phyloP scores from a whole-genome alignment of 768 basidiomycete genomes.

The Pleurotus eryngii region DNA sequence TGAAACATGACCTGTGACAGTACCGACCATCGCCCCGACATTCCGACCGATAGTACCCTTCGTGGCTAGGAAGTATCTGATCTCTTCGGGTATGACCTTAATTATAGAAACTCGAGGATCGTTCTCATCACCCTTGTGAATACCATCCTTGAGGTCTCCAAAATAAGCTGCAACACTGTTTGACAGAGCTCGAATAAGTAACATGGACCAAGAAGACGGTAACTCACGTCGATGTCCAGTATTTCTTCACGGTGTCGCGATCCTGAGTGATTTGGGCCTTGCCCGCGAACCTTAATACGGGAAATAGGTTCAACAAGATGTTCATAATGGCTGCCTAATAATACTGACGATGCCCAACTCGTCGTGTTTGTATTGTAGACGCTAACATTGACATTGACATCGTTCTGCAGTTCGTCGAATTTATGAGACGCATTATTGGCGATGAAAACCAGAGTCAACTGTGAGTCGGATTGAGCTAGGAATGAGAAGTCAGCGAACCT shows the following conservation, averaged over 20 bases:
- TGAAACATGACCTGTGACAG: slow-evolving; percentile 59
- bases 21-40: slow-evolving; percentile 55
- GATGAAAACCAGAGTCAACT: slow-evolving; percentile 62
- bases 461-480: slow-evolving; percentile 41
- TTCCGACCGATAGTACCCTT: slow-evolving; percentile 55
- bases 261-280: slow-evolving; percentile 65
- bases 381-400: slow-evolving; percentile 76
- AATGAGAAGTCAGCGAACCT: not conserved
- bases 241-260: slow-evolving; percentile 56
- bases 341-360: slow-evolving; percentile 64
- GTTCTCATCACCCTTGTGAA: slow-evolving; percentile 74
- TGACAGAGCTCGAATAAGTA: slow-evolving; percentile 1
- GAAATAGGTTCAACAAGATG: too few relatives aligned
- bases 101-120: slow-evolving; percentile 83
- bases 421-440: slow-evolving; percentile 74
- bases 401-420: slow-evolving; percentile 73
- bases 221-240: slow-evolving; percentile 56
- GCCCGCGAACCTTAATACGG: slow-evolving; percentile 55
- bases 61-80: slow-evolving; percentile 77
- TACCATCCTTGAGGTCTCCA: slow-evolving; percentile 80
- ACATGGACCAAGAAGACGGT: not conserved
- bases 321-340: not conserved
- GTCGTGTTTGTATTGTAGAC: slow-evolving; percentile 70
- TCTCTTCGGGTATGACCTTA: slow-evolving; percentile 74
- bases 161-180: slow-evolving; percentile 72